phyloP scores from a whole-genome alignment of 2,329 filamentous ascomycete genomes.

The Teratosphaeria nubilosa region DNA sequence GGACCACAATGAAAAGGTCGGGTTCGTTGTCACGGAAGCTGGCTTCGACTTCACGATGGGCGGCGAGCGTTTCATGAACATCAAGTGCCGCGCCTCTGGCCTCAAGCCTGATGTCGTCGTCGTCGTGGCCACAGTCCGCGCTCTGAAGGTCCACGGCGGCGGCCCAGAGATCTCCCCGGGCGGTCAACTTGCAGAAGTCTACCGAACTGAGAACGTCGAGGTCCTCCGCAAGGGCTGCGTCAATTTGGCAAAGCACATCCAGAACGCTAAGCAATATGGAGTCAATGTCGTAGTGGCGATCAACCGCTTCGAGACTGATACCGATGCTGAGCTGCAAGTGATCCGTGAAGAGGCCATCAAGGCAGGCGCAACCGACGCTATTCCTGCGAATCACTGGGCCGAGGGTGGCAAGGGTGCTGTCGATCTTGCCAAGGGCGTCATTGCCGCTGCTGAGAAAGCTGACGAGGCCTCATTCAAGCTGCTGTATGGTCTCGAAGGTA shows the following conservation, averaged over 20 bases:
- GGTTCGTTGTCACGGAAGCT: constrained; percentile 92
- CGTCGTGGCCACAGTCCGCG: constrained; percentile 88
- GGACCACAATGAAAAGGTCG: constrained; percentile 68
- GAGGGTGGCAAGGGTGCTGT: constrained; percentile 85
- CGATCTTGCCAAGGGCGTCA: constrained; percentile 77
- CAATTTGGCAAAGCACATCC: constrained; percentile 91
- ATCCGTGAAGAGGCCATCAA: constrained; percentile 84
- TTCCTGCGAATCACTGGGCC: constrained; percentile 93
- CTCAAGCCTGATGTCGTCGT: constrained; percentile 89
- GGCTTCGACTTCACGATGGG: constrained; percentile 99
- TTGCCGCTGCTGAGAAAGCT: constrained; percentile 70
- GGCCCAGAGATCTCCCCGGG: constrained; percentile 89
- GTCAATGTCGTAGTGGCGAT: constrained; percentile 93
- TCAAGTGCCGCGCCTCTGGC: constrained; percentile 94
- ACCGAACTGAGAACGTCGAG: constrained; percentile 88
- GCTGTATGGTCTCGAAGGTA: constrained; percentile 69
- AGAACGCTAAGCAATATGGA: constrained; percentile 80
- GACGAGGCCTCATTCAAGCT: constrained; percentile 70
- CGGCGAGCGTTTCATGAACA: constrained; percentile 99
- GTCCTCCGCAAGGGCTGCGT: constrained; percentile 81
- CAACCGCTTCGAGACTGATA: constrained; percentile 93
- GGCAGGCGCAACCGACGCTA: constrained; percentile 86
- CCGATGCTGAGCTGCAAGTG: constrained; percentile 78
- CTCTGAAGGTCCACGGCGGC: constrained; percentile 92
- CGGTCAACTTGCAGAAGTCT: constrained; percentile 73